These are phyloP conservation scores for Xylaria venustula DNA, from an alignment of 495 filamentous ascomycete genomes.

Conservation along the genomic window DNA sequence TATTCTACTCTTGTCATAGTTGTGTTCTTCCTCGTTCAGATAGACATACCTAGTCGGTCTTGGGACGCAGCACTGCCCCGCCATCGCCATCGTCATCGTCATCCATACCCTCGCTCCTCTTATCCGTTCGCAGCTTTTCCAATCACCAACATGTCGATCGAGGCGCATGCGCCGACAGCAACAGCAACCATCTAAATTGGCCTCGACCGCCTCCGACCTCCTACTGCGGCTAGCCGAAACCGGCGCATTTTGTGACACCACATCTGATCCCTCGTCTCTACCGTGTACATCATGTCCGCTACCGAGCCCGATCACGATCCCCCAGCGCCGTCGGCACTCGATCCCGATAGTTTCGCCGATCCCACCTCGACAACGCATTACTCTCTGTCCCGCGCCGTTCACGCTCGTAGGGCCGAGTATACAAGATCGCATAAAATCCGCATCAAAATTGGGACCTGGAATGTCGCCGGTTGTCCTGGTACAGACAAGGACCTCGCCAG, in stretches of 20 bases:
- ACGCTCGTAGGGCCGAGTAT: constrained; percentile 75
- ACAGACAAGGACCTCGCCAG: constrained; percentile 81
- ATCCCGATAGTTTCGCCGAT: constrained; percentile 38
- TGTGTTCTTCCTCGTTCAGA: no score
- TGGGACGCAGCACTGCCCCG: not conserved
- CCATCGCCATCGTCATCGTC: not conserved
- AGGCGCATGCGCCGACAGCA: not conserved
- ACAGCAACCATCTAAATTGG: not conserved
- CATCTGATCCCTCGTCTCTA: not conserved
- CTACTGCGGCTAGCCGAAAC: not conserved
- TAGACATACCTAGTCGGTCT: no score
- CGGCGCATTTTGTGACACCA: not conserved
- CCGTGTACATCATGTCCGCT: constrained; percentile 23
- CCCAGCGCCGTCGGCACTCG: constrained; percentile 31
- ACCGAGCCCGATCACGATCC: constrained; percentile 26
- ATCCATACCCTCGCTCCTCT: not conserved
- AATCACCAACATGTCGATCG: constrained; percentile 8
- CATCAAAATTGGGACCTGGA: constrained; percentile 92
- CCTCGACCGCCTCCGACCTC: not conserved
- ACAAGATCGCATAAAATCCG: constrained; percentile 64
- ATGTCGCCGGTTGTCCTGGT: constrained; percentile 78
- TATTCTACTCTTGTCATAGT: no score
- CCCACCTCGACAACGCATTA: constrained; percentile 34
- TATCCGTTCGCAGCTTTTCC: not conserved
- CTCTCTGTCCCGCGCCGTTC: constrained; percentile 55